Base-by-base conservation (phyloP, 805 yeast species). In the Soucietia sequanensis region DNA sequence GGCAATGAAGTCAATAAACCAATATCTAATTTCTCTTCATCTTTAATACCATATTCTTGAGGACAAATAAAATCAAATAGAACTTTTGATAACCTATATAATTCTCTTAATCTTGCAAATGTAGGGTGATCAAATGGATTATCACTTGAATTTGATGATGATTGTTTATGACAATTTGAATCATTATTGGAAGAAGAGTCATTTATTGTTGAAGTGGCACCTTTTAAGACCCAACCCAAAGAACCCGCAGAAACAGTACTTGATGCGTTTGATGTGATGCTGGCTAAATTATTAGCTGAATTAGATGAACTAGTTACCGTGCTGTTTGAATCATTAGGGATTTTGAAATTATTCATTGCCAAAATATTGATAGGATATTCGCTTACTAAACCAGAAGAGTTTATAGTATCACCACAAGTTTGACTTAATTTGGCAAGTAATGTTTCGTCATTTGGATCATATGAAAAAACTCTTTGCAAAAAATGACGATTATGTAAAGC, bases 41-140 rank as follows among this genome's bases (percentile, higher is more conserved):
- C 95, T 45, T 90, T 88, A 48, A 93, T 93, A 44, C 99, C 99
- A 56, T 93, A 93, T 56, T 93, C 99, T 60, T 93, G 98, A 7
- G 99, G 99, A 62, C 98, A 93, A 31, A 93, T 89, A 54, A 91
- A 93, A 62, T 93, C 99, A 65, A 93, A 93, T 43, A 93, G 65
- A 5, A 93, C 96, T 58, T 93, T 95, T 1, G 96, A 86, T 37
- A 93, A 70, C 43, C 91, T 72, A 57, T 90, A 93, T 34, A 93
- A 72, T 56, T 93, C 99, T 46, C 98, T 72, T 39, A 93, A 70
- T 43, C 87, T 75, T 21, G 84, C 83, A 58, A 76, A 90, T 34
- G 83, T 81, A 2, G 87, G 80, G 43, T 84, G 84, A 54, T 87
- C 95, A 60, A 90, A 90, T 13, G 70, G 71, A 42, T 65, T 68